A percentile compares a stretch with the other conserved stretches of the same genome.
Evolutionary conservation across 805 yeast species (phyloP).

Genomic region (Sugiyamaella floridensis): DNA sequence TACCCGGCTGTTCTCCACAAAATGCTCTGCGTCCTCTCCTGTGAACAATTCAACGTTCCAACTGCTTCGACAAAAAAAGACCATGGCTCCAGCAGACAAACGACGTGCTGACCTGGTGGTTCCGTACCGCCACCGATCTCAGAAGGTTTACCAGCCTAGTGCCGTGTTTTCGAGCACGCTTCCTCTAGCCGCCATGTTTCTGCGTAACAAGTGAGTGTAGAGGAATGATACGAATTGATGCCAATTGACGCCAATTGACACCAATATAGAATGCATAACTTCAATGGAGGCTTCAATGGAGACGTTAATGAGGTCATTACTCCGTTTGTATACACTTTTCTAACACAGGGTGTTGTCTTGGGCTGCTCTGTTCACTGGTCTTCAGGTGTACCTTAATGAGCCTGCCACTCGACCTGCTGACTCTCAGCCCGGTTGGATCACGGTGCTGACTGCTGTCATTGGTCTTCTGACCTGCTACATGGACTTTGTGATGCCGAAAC

Average conservation of each 20-base stretch:
- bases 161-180: conserved; percentile 25
- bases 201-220: conserved; percentile 30
- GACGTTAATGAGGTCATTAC: not conserved
- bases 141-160: conserved; percentile 13
- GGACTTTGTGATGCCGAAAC: conserved; percentile 30
- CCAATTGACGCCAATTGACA: no score
- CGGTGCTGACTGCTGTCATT: conserved; percentile 26
- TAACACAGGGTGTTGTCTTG: conserved; percentile 27
- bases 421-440: conserved; percentile 28
- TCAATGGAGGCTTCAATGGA: not conserved
- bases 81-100: conserved; percentile 19
- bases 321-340: not conserved
- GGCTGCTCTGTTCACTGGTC: conserved; percentile 32
- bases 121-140: conserved; percentile 20
- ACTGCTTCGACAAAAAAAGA: not conserved
- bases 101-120: conserved; percentile 28
- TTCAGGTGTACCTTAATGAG: conserved; percentile 30
- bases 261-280: no score
- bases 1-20: no score
- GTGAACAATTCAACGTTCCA: not conserved
- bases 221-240: no score
- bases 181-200: conserved; percentile 35
- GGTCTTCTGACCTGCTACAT: conserved; percentile 29
- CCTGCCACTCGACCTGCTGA: conserved; percentile 19
- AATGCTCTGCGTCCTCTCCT: not conserved